Evolutionary conservation across 208 protist species (phyloP).

Genomic region (Strigomonas oncopelti): DNA sequence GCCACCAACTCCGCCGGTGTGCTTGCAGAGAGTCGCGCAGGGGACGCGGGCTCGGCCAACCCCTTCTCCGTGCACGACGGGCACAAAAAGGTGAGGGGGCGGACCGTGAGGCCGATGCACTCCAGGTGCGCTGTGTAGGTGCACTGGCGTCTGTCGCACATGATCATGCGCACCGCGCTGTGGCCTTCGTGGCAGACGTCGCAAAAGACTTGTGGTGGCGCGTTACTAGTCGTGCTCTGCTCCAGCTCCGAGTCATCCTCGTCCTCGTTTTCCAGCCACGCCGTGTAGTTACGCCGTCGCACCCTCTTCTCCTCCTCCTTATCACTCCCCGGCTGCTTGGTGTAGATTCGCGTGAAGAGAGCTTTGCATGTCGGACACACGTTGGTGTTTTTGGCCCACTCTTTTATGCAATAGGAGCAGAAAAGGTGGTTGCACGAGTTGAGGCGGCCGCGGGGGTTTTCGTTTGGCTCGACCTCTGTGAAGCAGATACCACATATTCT

Average conservation of each 20-base stretch:
- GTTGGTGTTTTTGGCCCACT: constrained; percentile 83
- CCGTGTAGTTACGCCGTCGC: constrained; percentile 66
- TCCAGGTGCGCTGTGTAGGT: constrained; percentile 69
- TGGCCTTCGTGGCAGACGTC: constrained; percentile 48
- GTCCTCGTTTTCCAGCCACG: constrained; percentile 38
- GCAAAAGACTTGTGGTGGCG: constrained; percentile 29
- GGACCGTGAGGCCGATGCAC: constrained; percentile 57
- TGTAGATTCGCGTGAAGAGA: constrained; percentile 78
- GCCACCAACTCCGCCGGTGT: too few relatives aligned
- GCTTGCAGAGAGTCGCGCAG: too few relatives aligned
- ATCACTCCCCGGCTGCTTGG: constrained; percentile 13
- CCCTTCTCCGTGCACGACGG: constrained; percentile 2
- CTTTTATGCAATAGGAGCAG: constrained; percentile 78
- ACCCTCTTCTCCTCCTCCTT: constrained; percentile 72
- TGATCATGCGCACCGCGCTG: constrained; percentile 76
- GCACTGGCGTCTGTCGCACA: constrained; percentile 81
- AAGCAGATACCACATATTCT: constrained; percentile 81
- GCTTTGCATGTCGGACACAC: constrained; percentile 83
- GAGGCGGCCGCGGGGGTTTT: constrained; percentile 76
- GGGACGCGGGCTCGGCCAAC: too few relatives aligned
- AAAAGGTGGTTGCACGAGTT: constrained; percentile 86
- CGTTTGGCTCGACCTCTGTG: constrained; percentile 52
- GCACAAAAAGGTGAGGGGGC: constrained; percentile 73
- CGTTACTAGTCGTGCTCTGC: neutral
- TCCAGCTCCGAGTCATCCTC: constrained; percentile 18